Conservation (phyloP, 176 grass and related monocot genomes). For the Aegilops longissima region DNA sequence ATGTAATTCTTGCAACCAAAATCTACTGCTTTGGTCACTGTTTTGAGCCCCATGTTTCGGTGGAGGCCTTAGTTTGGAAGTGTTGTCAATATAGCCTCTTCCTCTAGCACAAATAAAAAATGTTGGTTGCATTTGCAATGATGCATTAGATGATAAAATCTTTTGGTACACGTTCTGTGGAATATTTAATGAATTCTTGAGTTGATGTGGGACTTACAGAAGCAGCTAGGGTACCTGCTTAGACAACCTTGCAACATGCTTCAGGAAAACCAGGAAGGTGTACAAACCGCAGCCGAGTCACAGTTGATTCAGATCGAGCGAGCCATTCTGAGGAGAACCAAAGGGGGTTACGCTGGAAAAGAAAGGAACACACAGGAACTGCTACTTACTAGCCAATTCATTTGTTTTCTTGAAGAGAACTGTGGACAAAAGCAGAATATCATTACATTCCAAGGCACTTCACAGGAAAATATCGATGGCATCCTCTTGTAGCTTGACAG, state of each 20-base stretch:
- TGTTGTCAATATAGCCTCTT: background rate
- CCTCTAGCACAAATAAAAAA: background rate
- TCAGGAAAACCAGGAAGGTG: conserved; percentile 4
- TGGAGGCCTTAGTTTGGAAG: conserved; percentile 11
- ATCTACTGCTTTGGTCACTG: background rate
- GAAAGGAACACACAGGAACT: background rate
- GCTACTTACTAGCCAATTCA: conserved; percentile 31
- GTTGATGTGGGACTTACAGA: conserved; percentile 30
- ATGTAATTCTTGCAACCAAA: background rate
- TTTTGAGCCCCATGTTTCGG: background rate
- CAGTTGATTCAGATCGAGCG: background rate
- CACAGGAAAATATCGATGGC: conserved; percentile 33
- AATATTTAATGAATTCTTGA: conserved; percentile 1
- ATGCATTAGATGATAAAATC: background rate
- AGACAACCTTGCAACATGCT: conserved; percentile 13
- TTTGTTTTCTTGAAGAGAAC: conserved; percentile 24
- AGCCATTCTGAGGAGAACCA: conserved; percentile 7
- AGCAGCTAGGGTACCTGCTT: conserved; percentile 22
- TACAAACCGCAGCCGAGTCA: background rate
- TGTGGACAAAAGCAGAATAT: conserved; percentile 21
- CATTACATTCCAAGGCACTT: conserved; percentile 39
- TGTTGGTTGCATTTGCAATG: background rate
- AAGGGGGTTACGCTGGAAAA: background rate
- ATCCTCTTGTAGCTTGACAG: background rate
- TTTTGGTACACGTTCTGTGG: conserved; percentile 4